A percentile compares a stretch with the other conserved stretches of the same genome.
Evolutionary conservation across 192 early-diverging fungal genomes (phyloP).

Genomic region (Umbelopsis sp.): DNA sequence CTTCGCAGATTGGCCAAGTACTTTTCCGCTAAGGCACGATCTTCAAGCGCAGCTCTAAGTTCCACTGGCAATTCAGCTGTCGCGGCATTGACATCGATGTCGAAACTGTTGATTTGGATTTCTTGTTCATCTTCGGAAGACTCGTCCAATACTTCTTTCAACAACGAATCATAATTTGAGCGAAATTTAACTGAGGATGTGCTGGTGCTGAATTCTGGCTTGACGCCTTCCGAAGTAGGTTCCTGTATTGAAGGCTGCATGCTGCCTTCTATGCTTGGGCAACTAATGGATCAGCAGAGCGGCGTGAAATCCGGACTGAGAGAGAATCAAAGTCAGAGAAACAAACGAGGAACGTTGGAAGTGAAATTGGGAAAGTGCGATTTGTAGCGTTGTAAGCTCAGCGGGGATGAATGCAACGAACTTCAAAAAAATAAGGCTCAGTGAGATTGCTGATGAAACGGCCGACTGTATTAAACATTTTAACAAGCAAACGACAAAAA

Average conservation of each 20-base stretch:
- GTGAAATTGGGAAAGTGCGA: constrained; percentile 1
- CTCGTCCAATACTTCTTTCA: constrained; percentile 56
- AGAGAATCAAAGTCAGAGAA: not conserved
- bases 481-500: no score
- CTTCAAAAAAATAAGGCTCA: not conserved
- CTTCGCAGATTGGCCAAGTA: constrained; percentile 44
- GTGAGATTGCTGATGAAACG: no score
- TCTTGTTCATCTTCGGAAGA: constrained; percentile 51
- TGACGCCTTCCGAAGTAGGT: not conserved
- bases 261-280: constrained; percentile 10
- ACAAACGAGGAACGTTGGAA: not conserved
- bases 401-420: not conserved
- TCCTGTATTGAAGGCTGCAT: constrained; percentile 13
- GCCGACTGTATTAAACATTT: no score
- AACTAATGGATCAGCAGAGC: constrained; percentile 4
- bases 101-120: constrained; percentile 20
- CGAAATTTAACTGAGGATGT: constrained; percentile 32
- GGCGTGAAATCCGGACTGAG: not conserved
- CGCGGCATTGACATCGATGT: constrained; percentile 39
- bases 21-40: constrained; percentile 40
- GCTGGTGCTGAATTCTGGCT: constrained; percentile 23
- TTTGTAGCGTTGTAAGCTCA: not conserved
- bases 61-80: constrained; percentile 48
- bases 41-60: constrained; percentile 49
- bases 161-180: constrained; percentile 48